Evolutionary conservation across 805 yeast species (phyloP).

Genomic region (Kluyveromyces siamensis): DNA sequence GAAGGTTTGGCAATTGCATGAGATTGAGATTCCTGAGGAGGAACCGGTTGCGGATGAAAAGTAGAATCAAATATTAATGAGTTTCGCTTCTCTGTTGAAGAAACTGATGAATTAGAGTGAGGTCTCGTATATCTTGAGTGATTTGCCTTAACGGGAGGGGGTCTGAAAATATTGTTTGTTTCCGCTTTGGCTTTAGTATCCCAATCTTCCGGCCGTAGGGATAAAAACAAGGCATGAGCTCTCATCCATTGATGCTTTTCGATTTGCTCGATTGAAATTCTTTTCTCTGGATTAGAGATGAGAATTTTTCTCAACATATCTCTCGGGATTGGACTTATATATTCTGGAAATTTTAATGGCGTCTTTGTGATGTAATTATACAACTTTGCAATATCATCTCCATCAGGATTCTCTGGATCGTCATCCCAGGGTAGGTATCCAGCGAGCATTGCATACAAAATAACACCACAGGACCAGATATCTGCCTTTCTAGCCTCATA

Average conservation of each 20-base stretch:
- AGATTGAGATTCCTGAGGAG: conserved; percentile 61
- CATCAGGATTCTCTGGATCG: conserved; percentile 94
- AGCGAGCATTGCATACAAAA: conserved; percentile 91
- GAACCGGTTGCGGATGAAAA: conserved; percentile 42
- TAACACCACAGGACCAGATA: conserved; percentile 95
- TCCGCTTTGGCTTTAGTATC: conserved; percentile 38
- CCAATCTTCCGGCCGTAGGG: conserved; percentile 87
- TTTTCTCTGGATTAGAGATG: conserved; percentile 73
- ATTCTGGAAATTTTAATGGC: conserved; percentile 91
- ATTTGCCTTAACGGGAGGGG: conserved; percentile 11
- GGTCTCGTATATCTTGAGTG: conserved; percentile 16
- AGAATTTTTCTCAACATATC: conserved; percentile 78
- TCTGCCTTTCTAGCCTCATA: conserved; percentile 92
- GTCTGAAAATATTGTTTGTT: conserved; percentile 30
- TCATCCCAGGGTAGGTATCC: conserved; percentile 97
- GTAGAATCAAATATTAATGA: conserved; percentile 27
- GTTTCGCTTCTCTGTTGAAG: conserved; percentile 34
- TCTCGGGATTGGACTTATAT: conserved; percentile 81
- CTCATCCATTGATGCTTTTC: conserved; percentile 82
- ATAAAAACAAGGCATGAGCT: conserved; percentile 73
- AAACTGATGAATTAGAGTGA: conserved; percentile 27
- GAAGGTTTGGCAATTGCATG: conserved; percentile 45
- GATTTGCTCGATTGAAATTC: conserved; percentile 61
- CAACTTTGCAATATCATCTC: conserved; percentile 82
- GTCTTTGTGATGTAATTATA: conserved; percentile 89